These are phyloP conservation scores for Amylostereum areolatum DNA, from an alignment of 1,284 basidiomycete species.

Conservation along the genomic window DNA sequence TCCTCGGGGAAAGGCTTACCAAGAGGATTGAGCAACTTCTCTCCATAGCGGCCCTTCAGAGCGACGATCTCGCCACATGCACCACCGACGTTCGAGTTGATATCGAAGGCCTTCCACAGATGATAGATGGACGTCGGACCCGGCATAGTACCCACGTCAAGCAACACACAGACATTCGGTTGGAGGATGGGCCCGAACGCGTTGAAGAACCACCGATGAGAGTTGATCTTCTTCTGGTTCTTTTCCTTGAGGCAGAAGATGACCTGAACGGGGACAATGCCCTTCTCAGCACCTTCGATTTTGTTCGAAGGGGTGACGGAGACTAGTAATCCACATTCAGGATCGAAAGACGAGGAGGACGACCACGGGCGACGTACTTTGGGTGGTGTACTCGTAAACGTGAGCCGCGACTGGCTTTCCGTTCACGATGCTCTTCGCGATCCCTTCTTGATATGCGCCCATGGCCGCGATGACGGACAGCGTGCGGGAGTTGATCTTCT, in stretches of 20 bases:
- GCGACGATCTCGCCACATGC: conserved; percentile 98
- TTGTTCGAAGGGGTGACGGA: conserved; percentile 78
- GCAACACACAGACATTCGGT: conserved; percentile 89
- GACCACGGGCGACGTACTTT: conserved; percentile 45
- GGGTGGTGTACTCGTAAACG: conserved; percentile 93
- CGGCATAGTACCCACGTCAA: conserved; percentile 94
- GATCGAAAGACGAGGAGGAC: conserved; percentile 5
- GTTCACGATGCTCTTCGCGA: conserved; percentile 91
- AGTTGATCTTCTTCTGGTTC: conserved; percentile 93
- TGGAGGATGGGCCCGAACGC: conserved; percentile 74
- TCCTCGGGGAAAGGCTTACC: conserved; percentile 28
- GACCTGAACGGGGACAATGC: conserved; percentile 84
- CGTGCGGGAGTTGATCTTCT: conserved; percentile 84
- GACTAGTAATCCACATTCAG: conserved; percentile 40
- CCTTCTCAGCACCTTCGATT: conserved; percentile 77
- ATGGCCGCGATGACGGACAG: conserved; percentile 83
- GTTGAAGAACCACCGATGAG: conserved; percentile 92
- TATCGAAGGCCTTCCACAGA: conserved; percentile 95
- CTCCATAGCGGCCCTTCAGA: conserved; percentile 78
- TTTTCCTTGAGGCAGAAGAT: conserved; percentile 94
- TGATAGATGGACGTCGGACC: conserved; percentile 89
- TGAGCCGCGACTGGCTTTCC: conserved; percentile 85
- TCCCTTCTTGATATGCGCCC: conserved; percentile 78
- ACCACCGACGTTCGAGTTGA: conserved; percentile 93
- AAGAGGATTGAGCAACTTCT: conserved; percentile 77